These are phyloP conservation scores for Naganishia cerealis DNA, from an alignment of 1,284 basidiomycete species.

Conservation along the genomic window DNA sequence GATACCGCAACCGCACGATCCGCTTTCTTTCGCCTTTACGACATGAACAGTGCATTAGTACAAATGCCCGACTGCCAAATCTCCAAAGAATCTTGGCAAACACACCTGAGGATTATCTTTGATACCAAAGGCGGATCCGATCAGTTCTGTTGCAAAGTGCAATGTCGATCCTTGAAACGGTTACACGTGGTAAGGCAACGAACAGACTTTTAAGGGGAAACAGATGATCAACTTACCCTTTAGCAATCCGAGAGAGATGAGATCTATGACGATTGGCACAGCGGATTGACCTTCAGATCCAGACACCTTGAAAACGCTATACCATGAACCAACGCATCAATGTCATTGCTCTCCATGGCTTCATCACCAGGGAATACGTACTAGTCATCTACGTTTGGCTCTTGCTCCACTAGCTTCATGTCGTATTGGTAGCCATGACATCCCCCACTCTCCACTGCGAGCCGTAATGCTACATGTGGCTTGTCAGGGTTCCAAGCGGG, in stretches of 20 bases:
- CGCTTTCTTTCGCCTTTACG: constrained; percentile 55
- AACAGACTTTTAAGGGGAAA: constrained; percentile 43
- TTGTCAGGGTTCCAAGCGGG: constrained; percentile 44
- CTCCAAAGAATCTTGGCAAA: background rate
- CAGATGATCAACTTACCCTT: constrained; percentile 43
- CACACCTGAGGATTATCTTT: constrained; percentile 58
- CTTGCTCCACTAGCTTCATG: constrained; percentile 57
- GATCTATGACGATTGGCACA: constrained; percentile 52
- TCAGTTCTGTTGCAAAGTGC: constrained; percentile 63
- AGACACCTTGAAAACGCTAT: constrained; percentile 43
- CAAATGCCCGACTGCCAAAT: background rate
- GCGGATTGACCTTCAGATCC: constrained; percentile 43
- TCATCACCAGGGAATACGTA: constrained; percentile 42
- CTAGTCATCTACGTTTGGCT: constrained; percentile 57
- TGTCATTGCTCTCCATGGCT: background rate
- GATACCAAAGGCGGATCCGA: constrained; percentile 60
- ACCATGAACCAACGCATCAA: background rate
- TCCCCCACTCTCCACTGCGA: constrained; percentile 60
- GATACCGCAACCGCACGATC: constrained; percentile 61
- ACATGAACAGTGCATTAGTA: background rate
- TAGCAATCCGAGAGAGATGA: constrained; percentile 49
- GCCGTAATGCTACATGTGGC: constrained; percentile 54
- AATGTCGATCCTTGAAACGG: constrained; percentile 56
- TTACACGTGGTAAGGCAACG: constrained; percentile 37
- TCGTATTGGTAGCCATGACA: constrained; percentile 64